phyloP scores from a whole-genome alignment of 768 basidiomycete genomes.

The Punctularia strigosozonata region DNA sequence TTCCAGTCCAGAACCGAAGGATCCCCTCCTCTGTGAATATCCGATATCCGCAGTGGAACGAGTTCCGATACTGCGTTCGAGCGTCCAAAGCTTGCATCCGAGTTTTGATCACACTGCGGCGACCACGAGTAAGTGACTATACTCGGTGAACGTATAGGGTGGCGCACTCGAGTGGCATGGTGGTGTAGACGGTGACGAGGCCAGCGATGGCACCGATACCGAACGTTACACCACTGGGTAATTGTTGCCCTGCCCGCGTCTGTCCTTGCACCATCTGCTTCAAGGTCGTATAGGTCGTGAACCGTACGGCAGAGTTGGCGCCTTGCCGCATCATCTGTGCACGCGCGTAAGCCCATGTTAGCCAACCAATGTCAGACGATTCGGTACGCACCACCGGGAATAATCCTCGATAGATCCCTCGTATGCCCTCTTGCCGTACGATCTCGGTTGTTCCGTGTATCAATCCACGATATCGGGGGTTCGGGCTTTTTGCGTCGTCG shows the following conservation, averaged over 20 bases:
- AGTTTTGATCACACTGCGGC: slow-evolving; percentile 82
- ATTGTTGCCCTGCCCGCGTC: slow-evolving; percentile 66
- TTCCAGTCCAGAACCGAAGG: slow-evolving; percentile 91
- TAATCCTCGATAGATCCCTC: slow-evolving; percentile 81
- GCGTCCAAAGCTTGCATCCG: slow-evolving; percentile 94
- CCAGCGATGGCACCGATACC: slow-evolving; percentile 91
- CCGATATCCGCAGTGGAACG: slow-evolving; percentile 91
- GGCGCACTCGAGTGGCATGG: slow-evolving; percentile 73
- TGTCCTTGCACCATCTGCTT: slow-evolving; percentile 89
- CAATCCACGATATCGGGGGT: slow-evolving; percentile 79
- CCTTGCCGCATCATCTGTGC: slow-evolving; percentile 92
- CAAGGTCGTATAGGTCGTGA: slow-evolving; percentile 89
- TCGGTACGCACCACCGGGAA: slow-evolving; percentile 73
- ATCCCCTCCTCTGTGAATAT: slow-evolving; percentile 92
- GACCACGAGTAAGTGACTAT: not conserved
- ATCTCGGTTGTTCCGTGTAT: slow-evolving; percentile 77
- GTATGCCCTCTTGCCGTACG: slow-evolving; percentile 72
- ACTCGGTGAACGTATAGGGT: not conserved
- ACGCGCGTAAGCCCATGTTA: not conserved
- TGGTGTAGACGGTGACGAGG: slow-evolving; percentile 86
- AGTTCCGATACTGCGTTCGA: slow-evolving; percentile 74
- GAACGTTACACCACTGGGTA: slow-evolving; percentile 86
- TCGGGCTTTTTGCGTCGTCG: slow-evolving; percentile 79
- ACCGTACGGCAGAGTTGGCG: slow-evolving; percentile 92
- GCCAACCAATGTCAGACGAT: not conserved